A percentile compares a stretch with the other conserved stretches of the same genome.
Evolutionary conservation across 2,329 filamentous ascomycete genomes (phyloP).

Genomic region (Botryotinia convoluta): DNA sequence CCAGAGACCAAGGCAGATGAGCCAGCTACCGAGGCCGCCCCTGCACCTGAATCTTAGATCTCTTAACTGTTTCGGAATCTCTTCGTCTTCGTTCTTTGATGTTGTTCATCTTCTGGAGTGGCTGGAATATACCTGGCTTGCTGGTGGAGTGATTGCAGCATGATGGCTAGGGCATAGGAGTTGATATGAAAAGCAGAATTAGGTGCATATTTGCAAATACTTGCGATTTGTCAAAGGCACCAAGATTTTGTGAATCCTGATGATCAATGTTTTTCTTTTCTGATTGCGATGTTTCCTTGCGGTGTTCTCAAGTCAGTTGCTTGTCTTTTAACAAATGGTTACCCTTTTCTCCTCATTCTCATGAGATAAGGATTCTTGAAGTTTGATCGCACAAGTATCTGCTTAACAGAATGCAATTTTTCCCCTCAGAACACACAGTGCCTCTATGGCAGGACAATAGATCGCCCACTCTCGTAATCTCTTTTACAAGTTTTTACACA

Average conservation of each 20-base stretch:
- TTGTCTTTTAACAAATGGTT: constrained; percentile 24
- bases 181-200: constrained; percentile 41
- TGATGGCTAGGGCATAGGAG: constrained; percentile 38
- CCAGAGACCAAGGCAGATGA: constrained; percentile 45
- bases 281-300: constrained; percentile 34
- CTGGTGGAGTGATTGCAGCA: constrained; percentile 38
- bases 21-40: constrained; percentile 37
- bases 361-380: constrained; percentile 30
- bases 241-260: constrained; percentile 40
- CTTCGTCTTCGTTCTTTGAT: constrained; percentile 42
- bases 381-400: constrained; percentile 35
- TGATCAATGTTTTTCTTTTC: constrained; percentile 40
- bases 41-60: constrained; percentile 55
- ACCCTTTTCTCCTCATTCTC: constrained; percentile 28
- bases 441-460: constrained; percentile 35
- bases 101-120: constrained; percentile 38
- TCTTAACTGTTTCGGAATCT: constrained; percentile 36
- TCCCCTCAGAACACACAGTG: constrained; percentile 30
- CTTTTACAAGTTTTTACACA: constrained; percentile 30
- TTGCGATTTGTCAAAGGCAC: constrained; percentile 38
- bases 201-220: constrained; percentile 35
- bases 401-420: constrained; percentile 35
- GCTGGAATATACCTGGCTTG: constrained; percentile 36
- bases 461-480: constrained; percentile 29
- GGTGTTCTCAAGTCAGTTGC: constrained; percentile 17